phyloP scores from a whole-genome alignment of 768 basidiomycete genomes.

The Coprinellus aureogranulatus region DNA sequence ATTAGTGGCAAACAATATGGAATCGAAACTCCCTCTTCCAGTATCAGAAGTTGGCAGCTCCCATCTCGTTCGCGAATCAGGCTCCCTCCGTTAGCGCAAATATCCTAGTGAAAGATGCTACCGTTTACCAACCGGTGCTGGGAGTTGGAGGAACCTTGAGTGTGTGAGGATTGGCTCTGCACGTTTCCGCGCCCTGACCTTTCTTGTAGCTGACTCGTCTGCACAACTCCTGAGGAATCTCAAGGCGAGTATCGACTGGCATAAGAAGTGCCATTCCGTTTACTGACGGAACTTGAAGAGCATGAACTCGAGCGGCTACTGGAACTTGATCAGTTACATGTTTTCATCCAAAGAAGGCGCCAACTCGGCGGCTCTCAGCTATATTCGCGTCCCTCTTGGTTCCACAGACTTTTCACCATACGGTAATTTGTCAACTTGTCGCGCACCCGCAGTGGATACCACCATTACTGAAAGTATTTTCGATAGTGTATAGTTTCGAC shows the following conservation, averaged over 20 bases:
- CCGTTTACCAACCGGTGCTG: constrained; percentile 53
- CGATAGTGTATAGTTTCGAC: constrained; percentile 59
- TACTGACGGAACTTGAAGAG: constrained; percentile 26
- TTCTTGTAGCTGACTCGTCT: constrained; percentile 60
- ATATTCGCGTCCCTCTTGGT: constrained; percentile 64
- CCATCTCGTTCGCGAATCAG: constrained; percentile 51
- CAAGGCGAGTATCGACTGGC: constrained; percentile 42
- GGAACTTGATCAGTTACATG: constrained; percentile 43
- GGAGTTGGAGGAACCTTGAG: constrained; percentile 68
- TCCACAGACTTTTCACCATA: constrained; percentile 65
- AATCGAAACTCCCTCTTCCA: constrained; percentile 47
- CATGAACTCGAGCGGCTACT: constrained; percentile 52
- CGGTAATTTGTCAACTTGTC: constrained; percentile 29
- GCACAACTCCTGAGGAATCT: constrained; percentile 55
- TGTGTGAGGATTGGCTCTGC: constrained; percentile 21
- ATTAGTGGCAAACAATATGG: constrained; percentile 57
- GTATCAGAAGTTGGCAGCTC: constrained; percentile 36
- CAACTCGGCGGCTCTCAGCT: constrained; percentile 62
- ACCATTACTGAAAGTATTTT: no score
- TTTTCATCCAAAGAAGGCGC: constrained; percentile 61
- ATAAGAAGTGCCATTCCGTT: background rate
- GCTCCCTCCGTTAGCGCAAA: constrained; percentile 51
- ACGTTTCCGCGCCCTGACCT: background rate
- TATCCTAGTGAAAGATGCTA: constrained; percentile 53
- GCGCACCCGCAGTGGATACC: no score